Evolutionary conservation across 148 eudicot species (phyloP), one percentile per base, ranked within the genome.

Genomic region (Chenopodium suecicum): DNA sequence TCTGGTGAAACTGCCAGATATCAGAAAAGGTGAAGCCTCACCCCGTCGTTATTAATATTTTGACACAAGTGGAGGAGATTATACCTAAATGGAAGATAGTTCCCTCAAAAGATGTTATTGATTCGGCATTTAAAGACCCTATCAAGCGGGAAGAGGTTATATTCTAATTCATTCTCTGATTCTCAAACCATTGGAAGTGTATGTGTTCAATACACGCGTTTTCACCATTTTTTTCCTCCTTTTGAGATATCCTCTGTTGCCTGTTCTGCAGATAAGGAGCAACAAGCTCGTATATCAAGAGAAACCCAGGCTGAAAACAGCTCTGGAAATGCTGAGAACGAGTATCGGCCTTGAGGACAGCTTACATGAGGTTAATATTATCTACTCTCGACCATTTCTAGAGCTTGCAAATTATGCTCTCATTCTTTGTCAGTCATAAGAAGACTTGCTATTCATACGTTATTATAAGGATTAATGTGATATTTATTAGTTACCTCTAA

Each of bases 11-110:
- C 2, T 77, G 76, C 80, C 84, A 97, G 99, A 97, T 97, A 79
- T 94, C 98, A 4, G 99, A 97, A 90, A 94, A 97, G 88, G 97
- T 97, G 88, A 97, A 94, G 87, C 99, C 99, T n/a, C 99, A 91
- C 76, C 99, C 95, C 0, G 50, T 91, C 20, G 99, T 97, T 69
- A 83, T 97, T 50, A 92, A 82, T 79, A 54, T 94, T 25, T 78
- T 97, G 81, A 97, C 99, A 11, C 89, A 41, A 83, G 94, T 94
- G 76, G 99, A 97, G 76, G 98, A 97, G 76, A 75, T 97, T 58
- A 97, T 97, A 82, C 99, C 99, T 12, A 94, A 90, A 86, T 97
- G 99, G 99, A 97, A 97, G 90, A 97, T 97, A 41, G 99, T 97
- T 74, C 99, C 99, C 13, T 72, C 94, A 1, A 97, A 94, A 80